phyloP scores from a whole-genome alignment of 345 rosid genomes.

The Eucalyptus polyanthemos region DNA sequence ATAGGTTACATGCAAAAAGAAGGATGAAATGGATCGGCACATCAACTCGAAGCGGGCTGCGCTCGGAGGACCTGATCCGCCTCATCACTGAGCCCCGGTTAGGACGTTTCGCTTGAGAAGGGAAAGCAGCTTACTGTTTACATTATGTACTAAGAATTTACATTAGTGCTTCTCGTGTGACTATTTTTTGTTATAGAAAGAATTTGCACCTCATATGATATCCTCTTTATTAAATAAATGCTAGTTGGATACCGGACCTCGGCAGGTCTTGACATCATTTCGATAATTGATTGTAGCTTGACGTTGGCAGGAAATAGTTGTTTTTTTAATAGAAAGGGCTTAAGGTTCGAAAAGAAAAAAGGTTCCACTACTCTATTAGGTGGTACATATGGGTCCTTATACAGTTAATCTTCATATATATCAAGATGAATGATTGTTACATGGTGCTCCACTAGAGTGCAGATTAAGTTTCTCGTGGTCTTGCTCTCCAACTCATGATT shows the following conservation, averaged over 20 bases:
- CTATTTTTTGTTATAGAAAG: neutral
- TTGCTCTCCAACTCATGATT: neutral
- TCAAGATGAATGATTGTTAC: neutral
- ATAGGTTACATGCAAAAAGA: neutral
- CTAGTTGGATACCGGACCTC: neutral
- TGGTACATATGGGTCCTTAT: neutral
- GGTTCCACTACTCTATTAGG: neutral
- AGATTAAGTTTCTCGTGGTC: neutral
- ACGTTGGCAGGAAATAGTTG: neutral
- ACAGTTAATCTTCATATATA: neutral
- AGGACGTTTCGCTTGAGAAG: neutral
- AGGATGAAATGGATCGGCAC: neutral
- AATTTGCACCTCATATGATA: neutral
- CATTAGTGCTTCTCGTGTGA: neutral
- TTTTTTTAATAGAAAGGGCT: neutral
- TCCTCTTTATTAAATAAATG: neutral
- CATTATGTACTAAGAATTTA: neutral
- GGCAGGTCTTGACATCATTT: neutral
- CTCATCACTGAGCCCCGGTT: neutral
- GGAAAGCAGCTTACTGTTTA: neutral
- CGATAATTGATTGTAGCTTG: neutral
- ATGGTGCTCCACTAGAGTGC: neutral
- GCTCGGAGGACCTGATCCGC: slow-evolving; percentile 5
- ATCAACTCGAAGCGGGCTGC: neutral
- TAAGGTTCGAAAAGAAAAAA: neutral